phyloP scores from a whole-genome alignment of 169 alveolate genomes.

The Cryptosporidium sp. region DNA sequence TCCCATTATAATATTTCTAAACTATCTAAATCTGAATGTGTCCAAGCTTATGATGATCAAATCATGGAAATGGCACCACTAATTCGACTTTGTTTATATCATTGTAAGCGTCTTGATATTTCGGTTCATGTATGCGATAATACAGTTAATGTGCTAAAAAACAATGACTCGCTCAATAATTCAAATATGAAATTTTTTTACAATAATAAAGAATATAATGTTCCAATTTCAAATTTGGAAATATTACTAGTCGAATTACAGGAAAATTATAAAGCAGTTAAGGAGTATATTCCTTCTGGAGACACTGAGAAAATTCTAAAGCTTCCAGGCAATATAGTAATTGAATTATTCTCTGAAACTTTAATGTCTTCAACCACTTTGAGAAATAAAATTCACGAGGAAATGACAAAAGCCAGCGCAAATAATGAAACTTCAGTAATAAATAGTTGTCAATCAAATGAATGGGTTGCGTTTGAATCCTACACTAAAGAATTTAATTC shows the following conservation, averaged over 20 bases:
- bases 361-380: conserved; percentile 36
- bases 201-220: conserved; percentile 34
- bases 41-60: conserved; percentile 43
- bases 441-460: conserved; percentile 1
- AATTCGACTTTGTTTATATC: conserved; percentile 55
- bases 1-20: conserved; percentile 15
- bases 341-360: conserved; percentile 54
- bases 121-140: conserved; percentile 2
- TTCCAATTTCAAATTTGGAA: conserved; percentile 24
- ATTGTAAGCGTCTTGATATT: conserved; percentile 61
- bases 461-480: conserved; percentile 43
- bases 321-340: conserved; percentile 4
- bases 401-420: conserved; percentile 46
- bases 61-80: conserved; percentile 48
- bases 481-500: conserved; percentile 25
- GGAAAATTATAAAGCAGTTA: conserved; percentile 17
- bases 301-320: conserved; percentile 1
- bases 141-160: not conserved
- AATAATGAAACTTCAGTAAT: conserved; percentile 9
- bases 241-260: conserved; percentile 34
- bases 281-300: conserved; percentile 12
- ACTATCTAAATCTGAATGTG: conserved; percentile 31
- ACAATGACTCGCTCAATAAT: not conserved
- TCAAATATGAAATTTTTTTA: conserved; percentile 22
- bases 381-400: conserved; percentile 47